Percentiles rank a stretch among this genome's conserved stretches.
Conservation (phyloP, 371 early-diverging fungal species). For the Apophysomyces elegans region DNA sequence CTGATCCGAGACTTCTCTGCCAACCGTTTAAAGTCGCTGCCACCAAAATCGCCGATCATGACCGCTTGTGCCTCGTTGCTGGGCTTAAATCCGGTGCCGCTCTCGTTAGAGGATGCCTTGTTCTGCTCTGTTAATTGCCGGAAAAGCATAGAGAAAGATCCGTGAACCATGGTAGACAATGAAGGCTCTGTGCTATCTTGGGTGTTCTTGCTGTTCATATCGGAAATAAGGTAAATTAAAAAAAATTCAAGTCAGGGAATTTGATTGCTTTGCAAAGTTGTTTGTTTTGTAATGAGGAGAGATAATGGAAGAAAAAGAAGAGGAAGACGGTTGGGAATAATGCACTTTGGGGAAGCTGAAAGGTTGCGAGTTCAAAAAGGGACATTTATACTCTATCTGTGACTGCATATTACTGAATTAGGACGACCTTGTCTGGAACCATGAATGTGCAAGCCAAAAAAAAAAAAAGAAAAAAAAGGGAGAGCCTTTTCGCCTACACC, state of each 20-base stretch:
- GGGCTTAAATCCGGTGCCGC: conserved; percentile 5
- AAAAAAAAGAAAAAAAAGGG: background rate
- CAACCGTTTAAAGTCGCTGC: conserved; percentile 35
- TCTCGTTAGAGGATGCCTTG: background rate
- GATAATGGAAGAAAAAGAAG: background rate
- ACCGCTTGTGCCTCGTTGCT: conserved; percentile 12
- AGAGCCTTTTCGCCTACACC: background rate
- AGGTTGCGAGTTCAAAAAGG: background rate
- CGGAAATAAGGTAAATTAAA: background rate
- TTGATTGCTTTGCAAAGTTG: no score
- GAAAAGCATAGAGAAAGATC: background rate
- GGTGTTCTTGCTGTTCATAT: background rate
- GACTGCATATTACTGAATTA: background rate
- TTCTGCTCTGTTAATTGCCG: background rate
- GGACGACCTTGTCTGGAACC: background rate
- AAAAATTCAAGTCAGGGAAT: no score
- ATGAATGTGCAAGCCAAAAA: background rate
- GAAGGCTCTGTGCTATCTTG: conserved; percentile 4
- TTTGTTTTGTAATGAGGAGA: no score
- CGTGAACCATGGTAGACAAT: conserved; percentile 1
- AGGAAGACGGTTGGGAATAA: background rate
- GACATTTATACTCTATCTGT: background rate
- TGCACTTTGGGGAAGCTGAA: background rate
- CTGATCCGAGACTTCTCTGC: conserved; percentile 30
- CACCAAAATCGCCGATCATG: conserved; percentile 16